phyloP scores from a whole-genome alignment of 2,329 filamentous ascomycete genomes.

The Pestalotiopsis sp. region DNA sequence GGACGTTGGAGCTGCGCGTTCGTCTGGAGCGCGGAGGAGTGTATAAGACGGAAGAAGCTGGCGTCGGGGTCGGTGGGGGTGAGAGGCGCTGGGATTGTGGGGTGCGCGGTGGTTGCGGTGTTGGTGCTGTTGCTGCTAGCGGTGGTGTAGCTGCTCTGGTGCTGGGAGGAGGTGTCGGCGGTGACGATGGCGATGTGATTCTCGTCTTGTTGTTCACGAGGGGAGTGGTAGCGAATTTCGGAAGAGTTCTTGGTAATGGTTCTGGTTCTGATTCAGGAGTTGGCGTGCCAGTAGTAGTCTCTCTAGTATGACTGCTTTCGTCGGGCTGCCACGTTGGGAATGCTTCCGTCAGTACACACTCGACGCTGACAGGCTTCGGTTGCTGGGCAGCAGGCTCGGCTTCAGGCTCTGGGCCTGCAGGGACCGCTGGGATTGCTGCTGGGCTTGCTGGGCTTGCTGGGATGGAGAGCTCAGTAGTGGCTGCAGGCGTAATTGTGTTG shows the following conservation, averaged over 20 bases:
- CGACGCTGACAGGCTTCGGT: slow-evolving; percentile 18
- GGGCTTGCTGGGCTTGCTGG: background rate
- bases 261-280: background rate
- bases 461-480: background rate
- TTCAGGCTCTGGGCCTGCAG: background rate
- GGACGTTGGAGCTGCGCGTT: slow-evolving; percentile 23
- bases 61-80: background rate
- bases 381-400: slow-evolving; percentile 3
- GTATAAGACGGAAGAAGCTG: background rate
- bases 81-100: background rate
- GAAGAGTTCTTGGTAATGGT: background rate
- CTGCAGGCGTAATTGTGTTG: background rate
- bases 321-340: slow-evolving; percentile 20
- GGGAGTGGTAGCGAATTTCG: background rate
- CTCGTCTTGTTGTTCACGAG: background rate
- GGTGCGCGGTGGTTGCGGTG: background rate
- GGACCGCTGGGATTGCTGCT: background rate
- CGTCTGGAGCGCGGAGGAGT: slow-evolving; percentile 17
- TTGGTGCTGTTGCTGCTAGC: background rate
- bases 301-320: background rate
- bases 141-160: background rate
- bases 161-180: background rate
- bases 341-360: slow-evolving; percentile 26
- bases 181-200: background rate
- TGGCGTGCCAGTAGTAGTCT: background rate